phyloP scores from a whole-genome alignment of 1,139 yeast species.

The Sugiyamaella neomexicana region DNA sequence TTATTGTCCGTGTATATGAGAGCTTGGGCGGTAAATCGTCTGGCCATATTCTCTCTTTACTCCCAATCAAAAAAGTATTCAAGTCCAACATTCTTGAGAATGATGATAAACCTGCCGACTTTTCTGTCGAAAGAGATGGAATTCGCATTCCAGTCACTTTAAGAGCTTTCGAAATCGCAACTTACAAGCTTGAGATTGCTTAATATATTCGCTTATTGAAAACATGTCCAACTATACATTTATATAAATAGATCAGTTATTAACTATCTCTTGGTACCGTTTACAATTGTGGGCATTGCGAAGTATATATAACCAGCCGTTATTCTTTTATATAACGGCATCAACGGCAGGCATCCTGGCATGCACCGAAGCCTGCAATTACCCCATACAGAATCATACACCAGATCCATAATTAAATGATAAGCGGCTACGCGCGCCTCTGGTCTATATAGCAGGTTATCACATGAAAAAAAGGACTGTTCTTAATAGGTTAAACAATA shows the following conservation, averaged over 20 bases:
- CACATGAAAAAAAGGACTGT: constrained; percentile 4
- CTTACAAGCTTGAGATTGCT: constrained; percentile 38
- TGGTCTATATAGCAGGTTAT: not conserved
- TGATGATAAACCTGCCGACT: constrained; percentile 47
- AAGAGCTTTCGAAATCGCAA: constrained; percentile 78
- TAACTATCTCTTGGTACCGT: no score
- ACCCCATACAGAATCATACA: constrained; percentile 2
- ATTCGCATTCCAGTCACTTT: constrained; percentile 47
- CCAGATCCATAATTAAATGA: not conserved
- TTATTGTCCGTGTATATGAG: constrained; percentile 78
- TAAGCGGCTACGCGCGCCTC: constrained; percentile 9
- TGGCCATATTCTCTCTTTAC: constrained; percentile 46
- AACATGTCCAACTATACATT: not conserved
- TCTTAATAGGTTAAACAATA: not conserved
- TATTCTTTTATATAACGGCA: not conserved
- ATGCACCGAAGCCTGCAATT: not conserved
- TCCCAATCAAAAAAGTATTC: constrained; percentile 49
- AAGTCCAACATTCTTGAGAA: constrained; percentile 74
- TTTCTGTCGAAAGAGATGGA: constrained; percentile 33
- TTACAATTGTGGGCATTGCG: no score
- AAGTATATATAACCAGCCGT: no score
- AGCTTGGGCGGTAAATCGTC: constrained; percentile 72
- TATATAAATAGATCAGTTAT: not conserved
- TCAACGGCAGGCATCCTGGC: no score
- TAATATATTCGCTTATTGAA: not conserved